Conservation (phyloP, 2,329 filamentous ascomycete genomes). For the Sporothrix luriei region DNA sequence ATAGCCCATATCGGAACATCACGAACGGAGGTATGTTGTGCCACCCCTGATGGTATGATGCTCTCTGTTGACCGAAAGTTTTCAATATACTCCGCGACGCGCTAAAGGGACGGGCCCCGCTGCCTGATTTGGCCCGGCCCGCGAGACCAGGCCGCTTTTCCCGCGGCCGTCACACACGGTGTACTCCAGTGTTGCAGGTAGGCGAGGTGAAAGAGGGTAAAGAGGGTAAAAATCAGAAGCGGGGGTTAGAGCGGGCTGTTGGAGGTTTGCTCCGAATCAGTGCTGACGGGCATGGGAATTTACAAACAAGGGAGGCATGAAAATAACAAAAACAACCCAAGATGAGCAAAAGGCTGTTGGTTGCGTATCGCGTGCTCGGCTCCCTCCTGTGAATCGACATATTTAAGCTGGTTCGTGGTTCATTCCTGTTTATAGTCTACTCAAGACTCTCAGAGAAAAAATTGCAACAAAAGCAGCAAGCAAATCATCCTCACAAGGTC, state of each 20-base stretch:
- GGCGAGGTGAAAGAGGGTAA: not conserved
- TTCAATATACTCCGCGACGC: not conserved
- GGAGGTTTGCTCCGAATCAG: not conserved
- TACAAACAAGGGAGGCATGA: not conserved
- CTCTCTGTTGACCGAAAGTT: not conserved
- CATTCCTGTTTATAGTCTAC: not conserved
- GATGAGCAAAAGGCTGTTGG: not conserved
- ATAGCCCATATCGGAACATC: not conserved
- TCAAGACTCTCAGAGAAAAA: not conserved
- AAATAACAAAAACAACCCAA: not conserved
- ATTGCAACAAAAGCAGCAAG: not conserved
- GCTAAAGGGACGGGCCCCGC: not conserved
- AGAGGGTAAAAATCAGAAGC: not conserved
- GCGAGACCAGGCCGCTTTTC: not conserved
- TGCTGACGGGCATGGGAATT: too few species aligned
- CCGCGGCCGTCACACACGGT: conserved; percentile 18
- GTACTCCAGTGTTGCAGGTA: not conserved
- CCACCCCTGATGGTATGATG: not conserved
- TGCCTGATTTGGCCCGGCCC: conserved; percentile 15
- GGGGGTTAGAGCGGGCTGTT: not conserved
- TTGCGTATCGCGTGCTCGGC: not conserved
- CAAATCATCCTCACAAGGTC: not conserved
- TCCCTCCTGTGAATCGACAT: not conserved
- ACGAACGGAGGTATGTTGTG: not conserved
- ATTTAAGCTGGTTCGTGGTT: not conserved